phyloP scores from a whole-genome alignment of 768 basidiomycete species.

The Suillus subluteus region DNA sequence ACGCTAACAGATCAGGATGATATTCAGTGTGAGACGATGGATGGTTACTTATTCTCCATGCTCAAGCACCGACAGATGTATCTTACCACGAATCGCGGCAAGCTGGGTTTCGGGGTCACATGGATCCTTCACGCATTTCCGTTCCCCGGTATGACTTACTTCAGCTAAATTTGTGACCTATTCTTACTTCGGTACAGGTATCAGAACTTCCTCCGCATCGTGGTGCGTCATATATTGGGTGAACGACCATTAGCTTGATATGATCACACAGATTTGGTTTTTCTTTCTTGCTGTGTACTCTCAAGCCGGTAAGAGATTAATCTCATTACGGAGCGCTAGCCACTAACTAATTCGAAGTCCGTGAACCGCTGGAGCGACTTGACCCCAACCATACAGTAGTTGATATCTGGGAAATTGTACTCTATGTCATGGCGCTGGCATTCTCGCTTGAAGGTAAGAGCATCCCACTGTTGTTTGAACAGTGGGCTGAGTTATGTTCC shows the following conservation, averaged over 20 bases:
- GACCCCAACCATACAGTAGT: conserved; percentile 56
- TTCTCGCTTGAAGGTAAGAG: conserved; percentile 78
- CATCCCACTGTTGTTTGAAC: conserved; percentile 42
- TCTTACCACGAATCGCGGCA: conserved; percentile 61
- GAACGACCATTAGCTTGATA: background rate
- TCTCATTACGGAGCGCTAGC: background rate
- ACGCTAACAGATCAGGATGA: conserved; percentile 72
- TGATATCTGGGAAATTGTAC: conserved; percentile 78
- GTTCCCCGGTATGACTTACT: conserved; percentile 64
- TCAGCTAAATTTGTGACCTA: background rate
- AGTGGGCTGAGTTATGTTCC: conserved; percentile 35
- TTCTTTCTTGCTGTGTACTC: conserved; percentile 82
- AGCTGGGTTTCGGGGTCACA: conserved; percentile 64
- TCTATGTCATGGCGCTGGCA: conserved; percentile 80
- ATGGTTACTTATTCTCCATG: background rate
- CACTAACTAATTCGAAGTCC: conserved; percentile 47
- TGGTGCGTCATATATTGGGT: conserved; percentile 35
- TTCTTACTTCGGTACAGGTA: conserved; percentile 50
- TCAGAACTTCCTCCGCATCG: conserved; percentile 81
- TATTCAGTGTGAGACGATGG: conserved; percentile 65
- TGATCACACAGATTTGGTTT: conserved; percentile 49
- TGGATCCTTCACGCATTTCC: conserved; percentile 76
- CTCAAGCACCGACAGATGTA: conserved; percentile 53
- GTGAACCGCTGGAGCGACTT: conserved; percentile 75
- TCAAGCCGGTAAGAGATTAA: conserved; percentile 66